phyloP scores from a whole-genome alignment of 2,329 filamentous ascomycete species.

The Aspergillus persii region DNA sequence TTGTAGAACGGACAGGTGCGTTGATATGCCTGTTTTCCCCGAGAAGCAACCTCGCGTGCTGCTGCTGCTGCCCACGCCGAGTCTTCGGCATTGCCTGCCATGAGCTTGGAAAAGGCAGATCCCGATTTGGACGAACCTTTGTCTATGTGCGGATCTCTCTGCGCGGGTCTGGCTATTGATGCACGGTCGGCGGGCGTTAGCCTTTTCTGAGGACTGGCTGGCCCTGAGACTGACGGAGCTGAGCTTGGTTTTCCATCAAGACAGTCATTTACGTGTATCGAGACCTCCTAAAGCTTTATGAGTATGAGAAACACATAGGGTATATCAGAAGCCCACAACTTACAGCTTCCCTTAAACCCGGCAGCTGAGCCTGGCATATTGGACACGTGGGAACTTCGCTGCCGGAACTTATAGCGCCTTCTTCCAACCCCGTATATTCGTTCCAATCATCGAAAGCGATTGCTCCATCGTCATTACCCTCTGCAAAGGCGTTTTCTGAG shows the following conservation, averaged over 20 bases:
- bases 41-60: conserved; percentile 70
- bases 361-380: conserved; percentile 68
- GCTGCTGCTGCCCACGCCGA: conserved; percentile 86
- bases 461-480: conserved; percentile 30
- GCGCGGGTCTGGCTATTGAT: conserved; percentile 71
- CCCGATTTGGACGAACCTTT: conserved; percentile 32
- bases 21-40: conserved; percentile 82
- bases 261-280: conserved; percentile 87
- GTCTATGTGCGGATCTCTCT: conserved; percentile 71
- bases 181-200: conserved; percentile 64
- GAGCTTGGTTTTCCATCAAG: conserved; percentile 76
- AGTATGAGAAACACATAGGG: background rate
- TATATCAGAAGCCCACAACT: conserved; percentile 9
- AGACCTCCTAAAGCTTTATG: conserved; percentile 58
- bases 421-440: conserved; percentile 15
- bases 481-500: conserved; percentile 41
- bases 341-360: conserved; percentile 52
- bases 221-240: conserved; percentile 37
- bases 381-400: conserved; percentile 59
- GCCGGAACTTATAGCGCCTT: conserved; percentile 16
- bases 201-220: conserved; percentile 11
- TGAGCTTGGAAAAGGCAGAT: conserved; percentile 88
- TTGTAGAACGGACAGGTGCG: conserved; percentile 98
- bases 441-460: conserved; percentile 26
- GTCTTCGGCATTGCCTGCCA: conserved; percentile 89